phyloP scores from a whole-genome alignment of 2,329 filamentous ascomycete species.

The Monilinia fructicola region DNA sequence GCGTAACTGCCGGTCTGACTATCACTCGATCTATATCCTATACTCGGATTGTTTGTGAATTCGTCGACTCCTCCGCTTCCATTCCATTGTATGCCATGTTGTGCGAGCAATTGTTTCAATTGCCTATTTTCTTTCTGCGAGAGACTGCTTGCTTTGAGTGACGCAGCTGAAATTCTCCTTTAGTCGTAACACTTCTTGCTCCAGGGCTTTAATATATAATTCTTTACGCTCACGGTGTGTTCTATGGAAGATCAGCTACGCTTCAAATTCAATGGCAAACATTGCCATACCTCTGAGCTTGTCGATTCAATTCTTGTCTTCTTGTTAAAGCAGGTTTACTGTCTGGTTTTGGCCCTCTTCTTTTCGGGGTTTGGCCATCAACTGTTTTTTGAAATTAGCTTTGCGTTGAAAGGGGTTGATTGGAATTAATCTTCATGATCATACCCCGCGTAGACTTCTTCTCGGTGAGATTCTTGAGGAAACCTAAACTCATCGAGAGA shows the following conservation, averaged over 20 bases:
- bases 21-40: constrained; percentile 52
- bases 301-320: constrained; percentile 89
- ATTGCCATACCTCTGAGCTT: constrained; percentile 78
- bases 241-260: constrained; percentile 49
- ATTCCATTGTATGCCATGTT: constrained; percentile 51
- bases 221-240: constrained; percentile 97
- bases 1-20: constrained; percentile 65
- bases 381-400: constrained; percentile 26
- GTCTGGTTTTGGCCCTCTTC: constrained; percentile 91
- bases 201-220: constrained; percentile 89
- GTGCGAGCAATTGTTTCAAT: constrained; percentile 58
- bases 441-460: constrained; percentile 78
- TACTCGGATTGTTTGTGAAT: constrained; percentile 46
- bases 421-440: constrained; percentile 24
- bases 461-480: constrained; percentile 67
- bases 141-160: constrained; percentile 71
- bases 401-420: not conserved
- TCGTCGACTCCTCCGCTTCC: constrained; percentile 40
- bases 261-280: too few relatives aligned
- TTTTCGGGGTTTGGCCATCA: constrained; percentile 86
- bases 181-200: constrained; percentile 84
- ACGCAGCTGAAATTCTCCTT: constrained; percentile 80
- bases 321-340: constrained; percentile 91
- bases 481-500: constrained; percentile 52
- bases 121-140: constrained; percentile 76